phyloP scores from a whole-genome alignment of 139 green algal species.

The Micromonas pusilla region DNA sequence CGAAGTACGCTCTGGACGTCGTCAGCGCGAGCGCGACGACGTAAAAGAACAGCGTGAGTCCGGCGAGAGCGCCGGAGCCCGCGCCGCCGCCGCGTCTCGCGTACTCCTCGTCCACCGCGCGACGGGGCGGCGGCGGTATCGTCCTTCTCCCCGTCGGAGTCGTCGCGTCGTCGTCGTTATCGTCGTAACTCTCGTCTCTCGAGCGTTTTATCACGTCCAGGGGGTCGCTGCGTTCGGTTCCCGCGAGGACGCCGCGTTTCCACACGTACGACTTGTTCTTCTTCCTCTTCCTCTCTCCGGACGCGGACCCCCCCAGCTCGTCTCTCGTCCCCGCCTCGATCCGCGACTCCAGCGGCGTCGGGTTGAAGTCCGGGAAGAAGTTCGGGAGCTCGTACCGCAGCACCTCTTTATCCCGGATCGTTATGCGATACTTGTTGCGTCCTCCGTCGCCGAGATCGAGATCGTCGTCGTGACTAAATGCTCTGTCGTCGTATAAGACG shows the following conservation, averaged over 20 bases:
- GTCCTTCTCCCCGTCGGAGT: neutral
- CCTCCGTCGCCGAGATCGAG: too few species aligned
- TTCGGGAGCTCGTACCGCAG: neutral
- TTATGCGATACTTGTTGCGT: neutral
- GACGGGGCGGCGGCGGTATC: neutral
- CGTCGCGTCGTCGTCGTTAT: too few species aligned
- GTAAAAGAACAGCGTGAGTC: neutral
- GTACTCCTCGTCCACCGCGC: neutral
- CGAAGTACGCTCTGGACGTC: neutral
- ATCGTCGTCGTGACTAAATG: too few species aligned
- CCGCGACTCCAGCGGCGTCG: neutral
- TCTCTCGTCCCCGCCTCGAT: neutral
- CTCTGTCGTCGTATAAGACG: too few species aligned
- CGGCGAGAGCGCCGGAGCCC: neutral
- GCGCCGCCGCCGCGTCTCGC: neutral
- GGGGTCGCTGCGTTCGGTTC: neutral
- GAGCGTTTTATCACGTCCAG: neutral
- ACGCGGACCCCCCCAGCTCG: neutral
- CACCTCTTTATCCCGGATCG: neutral
- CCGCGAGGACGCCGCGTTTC: neutral
- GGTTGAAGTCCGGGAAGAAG: slow-evolving; percentile 6
- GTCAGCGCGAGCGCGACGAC: neutral
- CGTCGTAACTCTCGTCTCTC: too few species aligned
- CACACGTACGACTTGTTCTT: slow-evolving; percentile 5
- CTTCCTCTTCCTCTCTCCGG: neutral